phyloP scores from a whole-genome alignment of 2,329 filamentous ascomycete genomes.

The Claviceps sorghi region DNA sequence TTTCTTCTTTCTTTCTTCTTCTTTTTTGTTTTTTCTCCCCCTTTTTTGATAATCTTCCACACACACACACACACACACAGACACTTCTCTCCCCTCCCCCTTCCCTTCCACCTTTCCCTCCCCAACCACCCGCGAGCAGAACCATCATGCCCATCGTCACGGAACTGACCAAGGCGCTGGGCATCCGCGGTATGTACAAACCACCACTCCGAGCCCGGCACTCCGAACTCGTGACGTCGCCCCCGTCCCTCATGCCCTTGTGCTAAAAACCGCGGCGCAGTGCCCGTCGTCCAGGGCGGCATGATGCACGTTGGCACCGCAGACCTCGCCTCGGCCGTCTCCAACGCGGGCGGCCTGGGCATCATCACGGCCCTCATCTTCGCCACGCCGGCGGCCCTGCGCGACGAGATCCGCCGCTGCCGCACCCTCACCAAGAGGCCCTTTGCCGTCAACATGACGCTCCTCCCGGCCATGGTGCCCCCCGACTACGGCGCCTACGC shows the following conservation, averaged over 20 bases:
- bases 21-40: neutral
- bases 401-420: slow-evolving; percentile 83
- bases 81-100: neutral
- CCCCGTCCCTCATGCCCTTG: no score
- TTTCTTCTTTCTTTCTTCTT: neutral
- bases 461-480: slow-evolving; percentile 76
- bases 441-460: slow-evolving; percentile 90
- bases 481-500: slow-evolving; percentile 90
- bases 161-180: slow-evolving; percentile 41
- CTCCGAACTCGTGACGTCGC: neutral
- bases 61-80: no score
- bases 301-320: slow-evolving; percentile 82
- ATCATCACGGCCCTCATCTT: slow-evolving; percentile 83
- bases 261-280: slow-evolving; percentile 22
- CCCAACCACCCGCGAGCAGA: neutral
- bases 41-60: no score
- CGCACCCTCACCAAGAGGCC: slow-evolving; percentile 62
- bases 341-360: slow-evolving; percentile 69
- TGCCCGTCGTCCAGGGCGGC: slow-evolving; percentile 72
- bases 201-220: neutral
- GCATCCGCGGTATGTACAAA: slow-evolving; percentile 32
- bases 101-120: no score
- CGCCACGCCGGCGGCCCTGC: slow-evolving; percentile 78
- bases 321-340: slow-evolving; percentile 61
- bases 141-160: slow-evolving; percentile 41